Evolutionary conservation across 441 rosid genomes (phyloP), one percentile per base, ranked within the genome.

Genomic region (Jatropha multifida): DNA sequence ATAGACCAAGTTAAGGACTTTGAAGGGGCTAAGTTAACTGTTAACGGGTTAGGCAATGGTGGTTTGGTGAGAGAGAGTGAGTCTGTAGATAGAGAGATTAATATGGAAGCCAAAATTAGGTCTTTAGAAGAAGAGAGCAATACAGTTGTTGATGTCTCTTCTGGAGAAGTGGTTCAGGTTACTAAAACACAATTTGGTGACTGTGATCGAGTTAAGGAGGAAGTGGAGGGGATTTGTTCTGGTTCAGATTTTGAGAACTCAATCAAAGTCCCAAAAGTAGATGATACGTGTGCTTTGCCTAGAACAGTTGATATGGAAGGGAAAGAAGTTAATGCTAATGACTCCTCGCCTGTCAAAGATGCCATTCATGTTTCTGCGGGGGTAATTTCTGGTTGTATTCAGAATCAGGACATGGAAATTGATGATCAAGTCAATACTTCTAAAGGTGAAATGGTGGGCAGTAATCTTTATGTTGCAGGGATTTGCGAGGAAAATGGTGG

Each of bases 51-150:
- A 67, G 69, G 64, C 42, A 71, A 65, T 58, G 41, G 17, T 32
- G 65, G 37, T 10, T 59, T 59, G 63, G 77, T 42, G 65, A 76
- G 78, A 41, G 62, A 80, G 70, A 71, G 59, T 32, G 84, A 77
- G 67, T 66, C 84, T 79, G 78, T 75, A 48, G 73, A 54, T 70
- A 64, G 62, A 69, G 77, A 74, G 59, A 70, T 72, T 70, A 82
- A 77, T 88, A 79, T 81, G 69, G 78, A 76, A 73, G 40, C 27
- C 20, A 80, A 48, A 68, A 62, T 76, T 63, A 77, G 69, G 70
- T 69, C 71, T 65, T 74, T 71, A 20, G 81, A 52, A 78, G 67
- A 58, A 4, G 46, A 62, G 42, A 62, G 42, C 7, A 58, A 23
- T 58, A 23, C 32, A 9, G 37, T 44, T 14, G 60, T 17, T 38